Base-by-base conservation (phyloP, 2,329 filamentous ascomycete genomes). In the Cordyceps farinosa region DNA sequence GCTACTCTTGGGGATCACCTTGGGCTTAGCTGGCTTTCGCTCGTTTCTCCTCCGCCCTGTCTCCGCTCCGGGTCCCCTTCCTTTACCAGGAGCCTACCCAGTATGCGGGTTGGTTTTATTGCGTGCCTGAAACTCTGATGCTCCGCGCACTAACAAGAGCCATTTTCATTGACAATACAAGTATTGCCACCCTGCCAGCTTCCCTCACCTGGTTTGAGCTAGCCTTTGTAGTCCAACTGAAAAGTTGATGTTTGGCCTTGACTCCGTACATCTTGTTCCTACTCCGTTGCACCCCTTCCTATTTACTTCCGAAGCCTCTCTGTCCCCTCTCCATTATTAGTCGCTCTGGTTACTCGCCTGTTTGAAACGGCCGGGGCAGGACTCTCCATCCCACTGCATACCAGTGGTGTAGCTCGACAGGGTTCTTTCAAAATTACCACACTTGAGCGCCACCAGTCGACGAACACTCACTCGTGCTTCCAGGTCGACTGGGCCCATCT, bases 351-450 rank as follows among this genome's bases (percentile, higher is more conserved):
- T 5, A 38, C 50, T 47, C 54, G 34, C 50, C 22, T 54, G 27
- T 45, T 47, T 47, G 48, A 48, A 30, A 9, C 17, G 48, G 29
- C 51, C 40, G 27, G 38, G 48, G 48, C 30, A 44, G n/a, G 22
- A 17, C 50, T 38, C 13, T 44, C 50, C 59, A 30, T 54, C 48
- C 13, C 32, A 42, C 59, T 30, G 11, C 59, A 54, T 54, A 51
- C 7, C 9, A 32, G 17, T 10, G 3, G 36, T 44, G 50, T 61
- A 54, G 50, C 40, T 47, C 32, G 59, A 61, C 59, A 61, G 40
- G 59, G 59, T 61, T 54, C 50, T 53, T 47, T 22, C 10, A 38
- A 54, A 54, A 47, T 45, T 60, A 29, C 56, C 34, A 61, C 50
- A 45, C 40, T 22, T 52, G 48, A 8, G 15, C 48, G 59, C 50